These are phyloP conservation scores for Komagataea norvegica DNA, from an alignment of 1,139 yeast species.

Conservation along the genomic window DNA sequence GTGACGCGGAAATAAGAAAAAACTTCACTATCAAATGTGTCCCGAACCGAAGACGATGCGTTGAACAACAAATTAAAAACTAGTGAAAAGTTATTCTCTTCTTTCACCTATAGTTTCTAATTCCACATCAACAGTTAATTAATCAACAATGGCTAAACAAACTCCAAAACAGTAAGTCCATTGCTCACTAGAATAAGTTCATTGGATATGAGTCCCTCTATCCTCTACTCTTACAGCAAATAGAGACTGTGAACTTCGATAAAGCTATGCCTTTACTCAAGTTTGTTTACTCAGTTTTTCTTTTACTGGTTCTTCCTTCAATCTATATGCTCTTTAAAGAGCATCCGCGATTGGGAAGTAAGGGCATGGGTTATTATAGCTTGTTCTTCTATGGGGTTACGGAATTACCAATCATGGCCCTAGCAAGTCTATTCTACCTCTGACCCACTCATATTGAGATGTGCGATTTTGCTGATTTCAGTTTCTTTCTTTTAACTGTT, in stretches of 20 bases:
- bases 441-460: conserved; percentile 20
- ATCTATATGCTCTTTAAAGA: conserved; percentile 5
- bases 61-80: not conserved
- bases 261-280: conserved; percentile 23
- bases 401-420: conserved; percentile 20
- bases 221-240: not conserved
- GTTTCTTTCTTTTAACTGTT: too few relatives aligned
- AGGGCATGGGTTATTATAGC: conserved; percentile 26
- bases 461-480: not conserved
- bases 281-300: conserved; percentile 2
- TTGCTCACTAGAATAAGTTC: conserved; percentile 7
- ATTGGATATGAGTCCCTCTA: conserved; percentile 2
- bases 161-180: conserved; percentile 31
- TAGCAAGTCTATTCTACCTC: conserved; percentile 24
- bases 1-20: too few relatives aligned
- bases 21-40: too few relatives aligned
- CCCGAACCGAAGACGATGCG: too few relatives aligned
- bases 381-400: conserved; percentile 9
- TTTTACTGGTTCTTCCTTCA: conserved; percentile 7
- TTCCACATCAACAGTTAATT: not conserved
- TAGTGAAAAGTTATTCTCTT: too few relatives aligned
- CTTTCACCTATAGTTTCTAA: too few relatives aligned
- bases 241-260: conserved; percentile 13
- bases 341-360: conserved; percentile 12
- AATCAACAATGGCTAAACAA: conserved; percentile 26